A percentile compares a stretch with the other conserved stretches of the same genome.
Evolutionary conservation across 164 flowering plant species (phyloP).

Genomic region (Tetrastigma voinierianum): DNA sequence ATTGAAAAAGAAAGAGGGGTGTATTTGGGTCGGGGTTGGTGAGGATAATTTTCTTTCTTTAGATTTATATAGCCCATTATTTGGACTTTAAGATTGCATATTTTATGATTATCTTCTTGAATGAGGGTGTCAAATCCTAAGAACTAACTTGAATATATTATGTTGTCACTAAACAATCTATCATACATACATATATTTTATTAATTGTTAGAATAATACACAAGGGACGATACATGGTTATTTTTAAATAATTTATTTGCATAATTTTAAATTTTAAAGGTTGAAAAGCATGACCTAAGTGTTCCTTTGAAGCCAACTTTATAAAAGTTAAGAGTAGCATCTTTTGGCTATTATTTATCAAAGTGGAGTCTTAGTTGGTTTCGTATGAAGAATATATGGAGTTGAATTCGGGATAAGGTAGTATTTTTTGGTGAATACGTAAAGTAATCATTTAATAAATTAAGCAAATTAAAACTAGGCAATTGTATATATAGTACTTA

Average conservation of each 20-base stretch:
- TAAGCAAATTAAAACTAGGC: too few relatives aligned
- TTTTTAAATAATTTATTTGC: not conserved
- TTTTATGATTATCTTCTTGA: too few relatives aligned
- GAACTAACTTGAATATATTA: too few relatives aligned
- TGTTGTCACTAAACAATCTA: not conserved
- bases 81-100: too few relatives aligned
- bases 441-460: too few relatives aligned
- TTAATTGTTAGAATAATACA: not conserved
- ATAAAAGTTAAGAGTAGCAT: slow-evolving; percentile 11
- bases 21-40: not conserved
- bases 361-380: slow-evolving; percentile 34
- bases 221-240: not conserved
- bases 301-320: slow-evolving; percentile 14
- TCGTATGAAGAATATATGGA: not conserved
- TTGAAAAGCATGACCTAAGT: not conserved
- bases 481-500: too few relatives aligned
- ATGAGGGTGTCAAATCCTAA: too few relatives aligned
- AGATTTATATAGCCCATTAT: not conserved
- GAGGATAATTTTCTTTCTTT: not conserved
- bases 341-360: slow-evolving; percentile 10
- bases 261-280: not conserved
- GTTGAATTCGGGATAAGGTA: not conserved
- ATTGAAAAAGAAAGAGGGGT: too few relatives aligned
- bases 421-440: too few relatives aligned
- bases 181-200: not conserved